Evolutionary conservation across 345 rosid genomes (phyloP).

Genomic region (Sonneratia alba): DNA sequence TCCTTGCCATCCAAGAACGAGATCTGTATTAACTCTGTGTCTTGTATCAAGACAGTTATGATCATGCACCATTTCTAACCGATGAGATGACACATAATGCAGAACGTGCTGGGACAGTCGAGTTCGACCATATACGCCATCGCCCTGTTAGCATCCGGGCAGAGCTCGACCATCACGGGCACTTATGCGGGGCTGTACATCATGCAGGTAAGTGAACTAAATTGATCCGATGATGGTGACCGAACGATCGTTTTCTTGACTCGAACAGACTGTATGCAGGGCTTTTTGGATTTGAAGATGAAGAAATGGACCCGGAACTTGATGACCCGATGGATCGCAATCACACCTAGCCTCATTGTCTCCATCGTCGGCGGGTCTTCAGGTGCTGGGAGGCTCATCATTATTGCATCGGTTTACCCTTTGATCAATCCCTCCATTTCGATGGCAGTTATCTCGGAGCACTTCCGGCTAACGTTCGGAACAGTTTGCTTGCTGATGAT

Average conservation of each 20-base stretch:
- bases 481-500: slow-evolving; percentile 38
- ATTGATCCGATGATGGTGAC: neutral
- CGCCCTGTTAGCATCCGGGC: slow-evolving; percentile 60
- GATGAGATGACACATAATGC: neutral
- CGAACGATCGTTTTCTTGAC: neutral
- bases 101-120: slow-evolving; percentile 60
- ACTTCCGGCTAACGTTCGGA: neutral
- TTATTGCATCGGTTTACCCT: slow-evolving; percentile 46
- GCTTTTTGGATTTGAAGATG: slow-evolving; percentile 53
- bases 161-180: slow-evolving; percentile 59
- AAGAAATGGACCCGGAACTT: slow-evolving; percentile 49
- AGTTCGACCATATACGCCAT: slow-evolving; percentile 47
- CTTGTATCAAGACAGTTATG: neutral
- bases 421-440: neutral
- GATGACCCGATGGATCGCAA: slow-evolving; percentile 52
- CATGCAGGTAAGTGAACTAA: slow-evolving; percentile 36
- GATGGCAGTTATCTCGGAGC: neutral
- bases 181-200: slow-evolving; percentile 63
- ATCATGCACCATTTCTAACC: neutral
- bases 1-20: neutral
- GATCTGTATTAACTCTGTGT: neutral
- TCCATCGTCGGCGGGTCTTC: slow-evolving; percentile 48
- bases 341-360: slow-evolving; percentile 50
- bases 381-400: slow-evolving; percentile 51
- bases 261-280: slow-evolving; percentile 18